These are phyloP conservation scores for Xylona heveae DNA, from an alignment of 495 filamentous ascomycete genomes.

Conservation along the genomic window DNA sequence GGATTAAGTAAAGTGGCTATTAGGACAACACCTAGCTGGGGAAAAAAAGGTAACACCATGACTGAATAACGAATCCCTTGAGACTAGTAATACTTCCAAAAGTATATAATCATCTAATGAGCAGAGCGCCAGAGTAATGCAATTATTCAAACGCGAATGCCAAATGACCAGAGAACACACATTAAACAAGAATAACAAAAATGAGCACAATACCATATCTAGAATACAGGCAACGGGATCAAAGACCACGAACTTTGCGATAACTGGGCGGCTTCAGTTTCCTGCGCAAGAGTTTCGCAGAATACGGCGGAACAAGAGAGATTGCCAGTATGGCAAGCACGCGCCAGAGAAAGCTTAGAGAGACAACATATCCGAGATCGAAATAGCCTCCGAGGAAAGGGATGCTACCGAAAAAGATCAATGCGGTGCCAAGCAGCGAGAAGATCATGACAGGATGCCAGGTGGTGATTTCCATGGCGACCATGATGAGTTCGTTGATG, in stretches of 20 bases:
- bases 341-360: slow-evolving; percentile 71
- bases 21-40: no score
- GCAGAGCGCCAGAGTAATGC: no score
- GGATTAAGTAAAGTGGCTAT: no score
- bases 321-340: slow-evolving; percentile 60
- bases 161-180: no score
- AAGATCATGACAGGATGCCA: slow-evolving; percentile 93
- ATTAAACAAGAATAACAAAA: no score
- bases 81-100: no score
- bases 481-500: slow-evolving; percentile 92
- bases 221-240: no score
- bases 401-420: slow-evolving; percentile 59
- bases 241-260: slow-evolving; percentile 68
- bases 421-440: slow-evolving; percentile 55
- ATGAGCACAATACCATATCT: no score
- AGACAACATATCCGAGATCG: slow-evolving; percentile 62
- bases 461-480: slow-evolving; percentile 84
- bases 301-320: slow-evolving; percentile 67
- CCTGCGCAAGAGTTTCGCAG: slow-evolving; percentile 60
- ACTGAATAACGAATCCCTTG: no score
- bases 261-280: slow-evolving; percentile 85
- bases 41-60: no score
- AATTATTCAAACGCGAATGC: no score
- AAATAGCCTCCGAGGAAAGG: slow-evolving; percentile 84
- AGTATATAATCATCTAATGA: no score